These are phyloP conservation scores for Kuraishia molischiana DNA, from an alignment of 805 yeast genomes.

Conservation along the genomic window DNA sequence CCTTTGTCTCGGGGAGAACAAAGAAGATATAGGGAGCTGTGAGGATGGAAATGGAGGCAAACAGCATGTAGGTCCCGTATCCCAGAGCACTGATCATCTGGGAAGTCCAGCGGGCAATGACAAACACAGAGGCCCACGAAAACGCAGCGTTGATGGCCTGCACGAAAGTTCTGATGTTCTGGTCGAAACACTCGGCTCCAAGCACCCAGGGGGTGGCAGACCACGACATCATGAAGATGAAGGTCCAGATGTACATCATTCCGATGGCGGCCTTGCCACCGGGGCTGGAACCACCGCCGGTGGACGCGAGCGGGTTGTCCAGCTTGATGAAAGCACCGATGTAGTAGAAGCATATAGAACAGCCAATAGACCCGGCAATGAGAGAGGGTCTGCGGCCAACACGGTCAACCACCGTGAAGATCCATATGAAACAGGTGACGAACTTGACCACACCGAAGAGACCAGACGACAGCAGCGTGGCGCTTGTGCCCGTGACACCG, in stretches of 20 bases:
- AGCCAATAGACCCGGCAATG: constrained; percentile 25
- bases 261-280: constrained; percentile 31
- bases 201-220: constrained; percentile 38
- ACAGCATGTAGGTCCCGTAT: constrained; percentile 35
- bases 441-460: constrained; percentile 41
- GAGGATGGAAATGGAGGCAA: constrained; percentile 21
- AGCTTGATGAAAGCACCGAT: constrained; percentile 37
- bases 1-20: constrained; percentile 28
- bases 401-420: constrained; percentile 33
- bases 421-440: constrained; percentile 32
- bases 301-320: constrained; percentile 21
- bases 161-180: constrained; percentile 29
- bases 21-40: constrained; percentile 21
- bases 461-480: constrained; percentile 41
- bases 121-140: constrained; percentile 42
- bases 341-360: constrained; percentile 36
- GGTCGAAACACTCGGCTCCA: constrained; percentile 36
- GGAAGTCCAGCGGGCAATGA: constrained; percentile 35
- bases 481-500: constrained; percentile 34
- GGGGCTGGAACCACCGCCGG: constrained; percentile 17
- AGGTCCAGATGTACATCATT: constrained; percentile 35
- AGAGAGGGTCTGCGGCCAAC: constrained; percentile 35
- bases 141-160: constrained; percentile 33
- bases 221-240: constrained; percentile 33
- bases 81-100: constrained; percentile 32